Evolutionary conservation across 768 basidiomycete species (phyloP), one percentile per base, ranked within the genome.

Genomic region (Leucocoprinus birnbaumii): DNA sequence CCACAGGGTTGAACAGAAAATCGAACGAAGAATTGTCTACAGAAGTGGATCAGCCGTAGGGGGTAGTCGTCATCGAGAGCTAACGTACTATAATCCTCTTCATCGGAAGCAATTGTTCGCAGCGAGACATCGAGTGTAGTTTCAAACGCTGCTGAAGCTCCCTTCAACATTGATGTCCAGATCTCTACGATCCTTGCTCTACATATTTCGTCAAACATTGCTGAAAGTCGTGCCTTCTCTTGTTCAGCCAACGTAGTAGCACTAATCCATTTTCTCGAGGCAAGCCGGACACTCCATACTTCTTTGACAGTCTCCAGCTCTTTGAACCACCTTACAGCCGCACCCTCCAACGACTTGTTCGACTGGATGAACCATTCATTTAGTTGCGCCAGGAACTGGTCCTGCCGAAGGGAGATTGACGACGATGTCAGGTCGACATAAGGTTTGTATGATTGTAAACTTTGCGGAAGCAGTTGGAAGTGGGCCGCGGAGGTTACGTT

Each of bases 401-500:
- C 61, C 42, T 73, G 73, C 3, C 80, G 67, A 21, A 86, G 67
- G 2, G 74, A 73, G 16, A 84, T 76, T 3, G 83, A 80, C 0
- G 82, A 67, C 0, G 89, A 84, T 8, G 76, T 72, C 5, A 86
- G 70, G 62, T 94, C 87, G 57, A 96, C 81, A 66, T 91, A 95
- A 8, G 94, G 94, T 62, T 86, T 90, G 68, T 94, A 97, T 3
- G 80, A 78, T 59, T 79, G 80, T 57, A 98, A 79, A 56, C 74
- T 79, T 1, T 75, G 63, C 0, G 94, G 92, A 0, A 98, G 79
- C 51, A 91, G 78, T 14, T 85, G 80, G 58, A 94, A 84, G 59
- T 94, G 89, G 22, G 88, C 83, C 0, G 92, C 88, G 0, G 94
- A 94, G 0, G 93, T 93, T 21, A 96, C 78, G 8, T 78, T 77